Conservation (phyloP, 2,329 filamentous ascomycete species). For the Xylaria hypoxylon region DNA sequence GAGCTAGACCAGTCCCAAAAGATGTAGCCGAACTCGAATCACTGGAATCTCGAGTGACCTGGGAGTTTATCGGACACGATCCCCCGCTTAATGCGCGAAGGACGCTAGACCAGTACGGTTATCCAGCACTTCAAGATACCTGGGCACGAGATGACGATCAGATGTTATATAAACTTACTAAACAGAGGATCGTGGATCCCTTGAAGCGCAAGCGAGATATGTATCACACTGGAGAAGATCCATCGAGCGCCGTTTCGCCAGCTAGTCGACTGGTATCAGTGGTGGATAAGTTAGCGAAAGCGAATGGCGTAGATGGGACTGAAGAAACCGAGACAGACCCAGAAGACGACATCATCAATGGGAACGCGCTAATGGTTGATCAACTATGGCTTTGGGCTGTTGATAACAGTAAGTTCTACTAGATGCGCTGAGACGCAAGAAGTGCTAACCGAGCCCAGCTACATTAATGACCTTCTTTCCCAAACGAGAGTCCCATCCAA, state of each 20-base stretch:
- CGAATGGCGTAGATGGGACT: conserved; percentile 22
- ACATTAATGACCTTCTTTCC: conserved; percentile 68
- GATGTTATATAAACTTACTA: conserved; percentile 75
- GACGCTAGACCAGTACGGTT: conserved; percentile 73
- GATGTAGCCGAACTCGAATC: conserved; percentile 66
- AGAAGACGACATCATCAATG: conserved; percentile 58
- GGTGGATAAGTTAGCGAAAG: conserved; percentile 39
- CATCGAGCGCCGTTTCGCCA: conserved; percentile 38
- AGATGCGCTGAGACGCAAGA: neutral
- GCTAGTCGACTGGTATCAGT: conserved; percentile 40
- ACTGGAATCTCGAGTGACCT: conserved; percentile 69
- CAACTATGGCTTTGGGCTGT: conserved; percentile 73
- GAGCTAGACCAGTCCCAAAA: conserved; percentile 66
- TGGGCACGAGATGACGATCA: conserved; percentile 72
- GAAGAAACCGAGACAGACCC: conserved; percentile 52
- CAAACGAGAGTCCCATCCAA: conserved; percentile 64
- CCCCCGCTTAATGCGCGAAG: conserved; percentile 71
- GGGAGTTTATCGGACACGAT: conserved; percentile 71
- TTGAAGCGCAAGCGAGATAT: conserved; percentile 45
- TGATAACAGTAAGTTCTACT: conserved; percentile 59
- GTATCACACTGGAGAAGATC: conserved; percentile 37
- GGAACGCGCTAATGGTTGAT: conserved; percentile 74
- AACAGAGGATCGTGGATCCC: conserved; percentile 54
- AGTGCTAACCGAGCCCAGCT: conserved; percentile 49
- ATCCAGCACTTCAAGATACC: conserved; percentile 71